Percentiles rank a stretch among this genome's conserved stretches.
These are phyloP conservation scores for Cryptococcus amylolentus DNA, from an alignment of 1,284 basidiomycete genomes.

Conservation along the genomic window DNA sequence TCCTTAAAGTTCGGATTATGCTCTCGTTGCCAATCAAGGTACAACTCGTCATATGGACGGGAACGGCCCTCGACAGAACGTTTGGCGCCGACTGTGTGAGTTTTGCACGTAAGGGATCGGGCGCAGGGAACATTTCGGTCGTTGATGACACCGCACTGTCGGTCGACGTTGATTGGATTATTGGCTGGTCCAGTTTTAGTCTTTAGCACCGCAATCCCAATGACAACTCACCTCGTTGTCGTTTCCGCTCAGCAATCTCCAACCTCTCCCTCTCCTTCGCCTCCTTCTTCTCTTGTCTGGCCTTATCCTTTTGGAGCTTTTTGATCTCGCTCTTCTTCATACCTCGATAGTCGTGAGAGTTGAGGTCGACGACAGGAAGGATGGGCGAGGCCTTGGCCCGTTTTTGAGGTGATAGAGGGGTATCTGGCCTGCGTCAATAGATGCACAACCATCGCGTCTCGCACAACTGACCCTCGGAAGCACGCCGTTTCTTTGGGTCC, in stretches of 20 bases:
- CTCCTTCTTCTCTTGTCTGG: constrained; percentile 62
- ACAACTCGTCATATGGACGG: constrained; percentile 77
- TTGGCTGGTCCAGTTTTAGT: constrained; percentile 17
- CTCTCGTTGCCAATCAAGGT: constrained; percentile 87
- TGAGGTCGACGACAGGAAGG: constrained; percentile 6
- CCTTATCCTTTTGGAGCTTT: constrained; percentile 33
- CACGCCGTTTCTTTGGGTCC: constrained; percentile 35
- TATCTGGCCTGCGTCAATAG: neutral
- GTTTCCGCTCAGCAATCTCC: constrained; percentile 61
- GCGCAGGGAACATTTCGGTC: constrained; percentile 91
- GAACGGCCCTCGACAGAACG: constrained; percentile 85
- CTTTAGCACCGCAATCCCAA: neutral
- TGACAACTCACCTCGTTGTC: constrained; percentile 58
- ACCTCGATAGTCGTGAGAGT: constrained; percentile 19
- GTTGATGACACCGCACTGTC: constrained; percentile 96
- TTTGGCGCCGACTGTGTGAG: constrained; percentile 96
- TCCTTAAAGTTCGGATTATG: constrained; percentile 94
- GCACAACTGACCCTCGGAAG: constrained; percentile 37
- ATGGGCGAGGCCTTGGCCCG: constrained; percentile 51
- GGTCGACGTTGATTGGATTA: constrained; percentile 81
- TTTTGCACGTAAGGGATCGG: constrained; percentile 96
- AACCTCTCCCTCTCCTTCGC: constrained; percentile 56
- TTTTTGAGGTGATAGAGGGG: constrained; percentile 26
- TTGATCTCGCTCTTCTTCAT: constrained; percentile 43
- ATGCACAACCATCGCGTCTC: neutral